Percentiles rank a stretch among this genome's conserved stretches.
phyloP scores from a whole-genome alignment of 345 rosid genomes.

The Linum usitatissimum region DNA sequence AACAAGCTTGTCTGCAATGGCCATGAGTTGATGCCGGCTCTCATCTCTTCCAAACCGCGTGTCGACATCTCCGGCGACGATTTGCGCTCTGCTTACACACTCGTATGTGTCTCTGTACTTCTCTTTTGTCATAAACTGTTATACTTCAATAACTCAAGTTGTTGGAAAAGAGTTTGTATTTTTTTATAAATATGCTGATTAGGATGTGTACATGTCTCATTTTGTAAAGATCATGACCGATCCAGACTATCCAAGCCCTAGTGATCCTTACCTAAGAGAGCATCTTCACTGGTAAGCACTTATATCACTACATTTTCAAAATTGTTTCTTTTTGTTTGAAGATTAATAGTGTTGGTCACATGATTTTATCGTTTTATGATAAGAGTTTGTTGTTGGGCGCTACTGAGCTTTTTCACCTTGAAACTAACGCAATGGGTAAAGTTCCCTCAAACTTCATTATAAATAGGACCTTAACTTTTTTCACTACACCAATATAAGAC shows the following conservation, averaged over 20 bases:
- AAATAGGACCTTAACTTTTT: no score
- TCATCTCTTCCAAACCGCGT: constrained; percentile 41
- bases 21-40: constrained; percentile 54
- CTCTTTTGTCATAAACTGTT: no score
- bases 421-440: no score
- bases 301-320: no score
- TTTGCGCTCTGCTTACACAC: constrained; percentile 61
- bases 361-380: not conserved
- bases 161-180: no score
- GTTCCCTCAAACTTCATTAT: no score
- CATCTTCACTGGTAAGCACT: constrained; percentile 64
- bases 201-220: no score
- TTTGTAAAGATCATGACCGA: constrained; percentile 61
- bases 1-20: constrained; percentile 65
- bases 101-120: constrained; percentile 27
- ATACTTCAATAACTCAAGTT: no score
- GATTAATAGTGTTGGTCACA: not conserved
- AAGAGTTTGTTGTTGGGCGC: no score
- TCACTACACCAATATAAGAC: no score
- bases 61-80: constrained; percentile 71
- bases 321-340: not conserved
- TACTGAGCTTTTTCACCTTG: no score
- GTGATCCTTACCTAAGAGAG: constrained; percentile 69
- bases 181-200: no score
- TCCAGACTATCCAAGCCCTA: constrained; percentile 96